Base-by-base conservation (phyloP, 345 rosid species). In the Gynandropsis gynandra region DNA sequence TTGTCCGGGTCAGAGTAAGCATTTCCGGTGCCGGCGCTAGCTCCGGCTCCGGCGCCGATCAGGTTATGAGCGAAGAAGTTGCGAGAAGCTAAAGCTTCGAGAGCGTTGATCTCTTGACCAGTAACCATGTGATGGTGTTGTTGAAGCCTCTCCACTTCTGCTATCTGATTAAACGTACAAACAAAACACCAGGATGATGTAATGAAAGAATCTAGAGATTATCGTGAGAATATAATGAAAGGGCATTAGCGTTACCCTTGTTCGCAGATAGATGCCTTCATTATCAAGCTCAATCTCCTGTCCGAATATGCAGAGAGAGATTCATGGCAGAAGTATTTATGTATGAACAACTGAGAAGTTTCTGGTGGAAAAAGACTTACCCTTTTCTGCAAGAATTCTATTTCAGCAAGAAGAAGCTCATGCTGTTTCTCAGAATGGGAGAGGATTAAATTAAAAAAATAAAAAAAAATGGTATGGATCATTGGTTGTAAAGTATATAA, bases 231-330 rank as follows among this genome's bases (percentile, higher is more conserved):
- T n/a, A n/a, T n/a, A n/a, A n/a, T n/a, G n/a, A n/a, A n/a, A n/a
- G n/a, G n/a, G n/a, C n/a, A n/a, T n/a, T n/a, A n/a, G n/a, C n/a
- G 29, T 40, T 74, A 92, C 97, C 94, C 81, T 92, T 12, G 85
- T 75, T 43, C 99, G 70, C 8, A 88, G 82, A 63, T 71, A 85
- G 9, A 80, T 76, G 32, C 80, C 85, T 57, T 92, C 99, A 53
- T 81, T 85, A 52, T 92, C 99, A 66, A 88, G 72, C 65, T 88
- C 97, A 43, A 81, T 81, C 72, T 87, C 99, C 99, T 88, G 54
- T 11, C 18, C 49, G 1, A 52, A 27, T 6, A 42, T 27, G 27
- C 33, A 19, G 24, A 7, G 8, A 43, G 9, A 1, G 0, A 8
- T 37, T 13, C n/a, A n/a, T n/a, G n/a, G n/a, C n/a, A n/a, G n/a